Conservation (phyloP, 805 yeast genomes). For the Debaryomyces maramus region DNA sequence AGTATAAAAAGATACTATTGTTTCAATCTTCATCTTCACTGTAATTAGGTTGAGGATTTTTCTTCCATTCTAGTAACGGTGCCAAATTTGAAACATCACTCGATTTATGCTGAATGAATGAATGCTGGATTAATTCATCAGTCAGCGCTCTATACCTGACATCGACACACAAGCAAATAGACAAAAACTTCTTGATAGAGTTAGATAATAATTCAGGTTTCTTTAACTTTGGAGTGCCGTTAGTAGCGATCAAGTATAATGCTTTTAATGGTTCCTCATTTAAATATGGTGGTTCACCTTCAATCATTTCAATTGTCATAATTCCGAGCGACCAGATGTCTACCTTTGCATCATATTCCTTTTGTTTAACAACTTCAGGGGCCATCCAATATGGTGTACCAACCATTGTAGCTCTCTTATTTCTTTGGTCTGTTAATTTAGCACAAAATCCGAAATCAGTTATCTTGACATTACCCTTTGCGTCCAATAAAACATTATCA, state of each 20-base stretch:
- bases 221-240: constrained; percentile 77
- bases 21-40: constrained; percentile 8
- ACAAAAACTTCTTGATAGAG: constrained; percentile 79
- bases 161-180: constrained; percentile 92
- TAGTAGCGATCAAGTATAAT: constrained; percentile 71
- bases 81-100: constrained; percentile 62
- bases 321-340: constrained; percentile 84
- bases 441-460: constrained; percentile 60
- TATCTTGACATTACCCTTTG: constrained; percentile 44
- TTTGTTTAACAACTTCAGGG: constrained; percentile 78
- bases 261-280: constrained; percentile 81
- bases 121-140: constrained; percentile 79
- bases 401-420: constrained; percentile 81
- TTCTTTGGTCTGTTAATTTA: constrained; percentile 68
- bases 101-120: constrained; percentile 60
- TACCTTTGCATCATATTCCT: constrained; percentile 78
- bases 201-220: constrained; percentile 67
- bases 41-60: constrained; percentile 11
- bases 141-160: constrained; percentile 89
- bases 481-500: constrained; percentile 46
- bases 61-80: constrained; percentile 54
- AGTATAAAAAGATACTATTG: neutral
- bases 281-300: constrained; percentile 81
- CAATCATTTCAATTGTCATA: constrained; percentile 86
- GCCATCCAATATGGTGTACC: constrained; percentile 94